A percentile compares a stretch with the other conserved stretches of the same genome.
phyloP scores from a whole-genome alignment of 2,329 filamentous ascomycete genomes.

The Pyricularia sp. region DNA sequence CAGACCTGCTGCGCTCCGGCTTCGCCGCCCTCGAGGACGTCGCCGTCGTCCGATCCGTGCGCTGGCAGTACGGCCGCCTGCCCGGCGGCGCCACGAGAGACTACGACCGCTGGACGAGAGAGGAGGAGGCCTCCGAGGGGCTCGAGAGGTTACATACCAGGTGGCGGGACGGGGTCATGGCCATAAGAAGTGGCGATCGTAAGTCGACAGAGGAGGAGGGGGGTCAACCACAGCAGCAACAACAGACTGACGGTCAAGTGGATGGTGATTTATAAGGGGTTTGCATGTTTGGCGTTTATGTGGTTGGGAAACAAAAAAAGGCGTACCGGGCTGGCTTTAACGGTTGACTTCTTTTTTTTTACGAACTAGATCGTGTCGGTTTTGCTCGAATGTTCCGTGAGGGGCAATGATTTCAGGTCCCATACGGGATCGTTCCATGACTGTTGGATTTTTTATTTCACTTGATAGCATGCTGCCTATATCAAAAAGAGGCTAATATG shows the following conservation, averaged over 20 bases:
- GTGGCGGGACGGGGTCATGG: conserved; percentile 3
- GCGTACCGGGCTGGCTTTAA: neutral
- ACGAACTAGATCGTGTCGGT: neutral
- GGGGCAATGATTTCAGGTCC: neutral
- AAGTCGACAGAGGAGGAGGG: neutral
- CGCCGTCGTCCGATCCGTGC: conserved; percentile 1
- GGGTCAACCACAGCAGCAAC: neutral
- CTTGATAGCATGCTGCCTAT: neutral
- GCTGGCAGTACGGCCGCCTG: conserved; percentile 6
- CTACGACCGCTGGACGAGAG: neutral
- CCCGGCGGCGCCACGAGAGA: neutral
- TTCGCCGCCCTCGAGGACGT: conserved; percentile 6
- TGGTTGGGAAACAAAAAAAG: neutral
- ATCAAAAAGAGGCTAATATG: neutral
- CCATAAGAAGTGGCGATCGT: neutral
- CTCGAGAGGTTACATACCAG: neutral
- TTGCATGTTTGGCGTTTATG: neutral
- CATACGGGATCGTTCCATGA: neutral
- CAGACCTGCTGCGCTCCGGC: neutral
- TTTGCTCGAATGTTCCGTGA: neutral
- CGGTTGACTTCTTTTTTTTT: neutral
- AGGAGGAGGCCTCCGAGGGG: conserved; percentile 3
- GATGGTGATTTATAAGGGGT: neutral
- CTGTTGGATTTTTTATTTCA: neutral
- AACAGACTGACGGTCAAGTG: neutral